Conservation (phyloP, 1,284 basidiomycete genomes). For the Rhodotorula sp. region DNA sequence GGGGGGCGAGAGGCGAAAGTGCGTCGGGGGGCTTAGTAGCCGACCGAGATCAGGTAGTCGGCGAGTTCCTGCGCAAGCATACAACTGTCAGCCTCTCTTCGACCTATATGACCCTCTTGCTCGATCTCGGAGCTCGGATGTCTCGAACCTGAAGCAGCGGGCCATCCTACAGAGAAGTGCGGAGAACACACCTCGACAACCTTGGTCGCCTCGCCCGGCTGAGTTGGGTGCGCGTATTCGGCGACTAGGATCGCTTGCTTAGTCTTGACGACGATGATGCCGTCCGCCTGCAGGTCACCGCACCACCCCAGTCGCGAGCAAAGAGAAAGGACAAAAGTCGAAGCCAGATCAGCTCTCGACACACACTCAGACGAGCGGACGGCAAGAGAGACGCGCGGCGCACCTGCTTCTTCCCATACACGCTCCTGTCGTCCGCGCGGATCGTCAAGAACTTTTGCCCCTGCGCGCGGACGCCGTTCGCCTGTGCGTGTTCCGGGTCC, state of each 20-base stretch:
- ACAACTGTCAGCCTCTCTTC: too few species aligned
- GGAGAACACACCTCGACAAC: slow-evolving; percentile 61
- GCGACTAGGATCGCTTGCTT: slow-evolving; percentile 82
- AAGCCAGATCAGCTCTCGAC: not conserved
- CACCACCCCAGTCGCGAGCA: slow-evolving; percentile 25
- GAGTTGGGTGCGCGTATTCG: slow-evolving; percentile 67
- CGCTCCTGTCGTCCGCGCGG: slow-evolving; percentile 59
- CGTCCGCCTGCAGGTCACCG: slow-evolving; percentile 62
- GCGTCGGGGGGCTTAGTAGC: slow-evolving; percentile 46
- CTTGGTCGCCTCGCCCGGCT: slow-evolving; percentile 67
- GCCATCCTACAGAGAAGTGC: not conserved
- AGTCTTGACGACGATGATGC: slow-evolving; percentile 79
- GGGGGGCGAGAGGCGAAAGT: not conserved
- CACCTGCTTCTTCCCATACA: slow-evolving; percentile 81
- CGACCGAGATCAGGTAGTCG: slow-evolving; percentile 71
- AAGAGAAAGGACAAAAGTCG: not conserved
- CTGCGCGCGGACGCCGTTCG: slow-evolving; percentile 66
- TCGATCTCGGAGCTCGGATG: not conserved
- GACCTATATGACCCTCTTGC: too few species aligned
- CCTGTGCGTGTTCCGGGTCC: slow-evolving; percentile 54
- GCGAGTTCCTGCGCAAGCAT: slow-evolving; percentile 55
- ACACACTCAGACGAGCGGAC: not conserved
- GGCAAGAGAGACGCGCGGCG: slow-evolving; percentile 46
- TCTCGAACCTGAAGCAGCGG: not conserved
- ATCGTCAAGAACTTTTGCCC: slow-evolving; percentile 81